Conservation (phyloP, 208 protist genomes). For the Entamoeba invadens region DNA sequence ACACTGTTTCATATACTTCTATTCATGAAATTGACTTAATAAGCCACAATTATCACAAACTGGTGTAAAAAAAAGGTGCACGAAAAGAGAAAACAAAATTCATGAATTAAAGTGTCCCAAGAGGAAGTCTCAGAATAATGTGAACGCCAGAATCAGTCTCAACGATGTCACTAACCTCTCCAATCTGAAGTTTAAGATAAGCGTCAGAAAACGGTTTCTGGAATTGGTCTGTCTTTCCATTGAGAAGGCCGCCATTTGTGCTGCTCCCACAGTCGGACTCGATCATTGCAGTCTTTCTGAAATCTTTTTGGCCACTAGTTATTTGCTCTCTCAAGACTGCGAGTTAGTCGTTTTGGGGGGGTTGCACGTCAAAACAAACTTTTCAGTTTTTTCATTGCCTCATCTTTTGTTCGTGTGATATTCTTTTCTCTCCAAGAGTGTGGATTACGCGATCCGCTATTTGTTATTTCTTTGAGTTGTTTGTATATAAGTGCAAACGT, state of each 20-base stretch:
- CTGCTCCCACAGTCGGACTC: conserved; percentile 32
- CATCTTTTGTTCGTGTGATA: conserved; percentile 18
- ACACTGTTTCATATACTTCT: too few species aligned
- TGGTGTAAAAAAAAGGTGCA: too few species aligned
- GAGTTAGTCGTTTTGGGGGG: neutral
- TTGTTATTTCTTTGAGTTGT: too few species aligned
- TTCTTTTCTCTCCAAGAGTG: conserved; percentile 5
- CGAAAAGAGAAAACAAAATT: too few species aligned
- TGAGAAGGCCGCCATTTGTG: conserved; percentile 27
- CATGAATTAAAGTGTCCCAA: neutral
- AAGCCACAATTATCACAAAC: too few species aligned
- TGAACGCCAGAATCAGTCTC: conserved; percentile 44
- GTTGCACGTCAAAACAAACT: neutral
- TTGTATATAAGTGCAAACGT: too few species aligned
- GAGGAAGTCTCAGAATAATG: conserved; percentile 31
- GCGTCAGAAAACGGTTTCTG: conserved; percentile 43
- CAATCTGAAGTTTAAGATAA: conserved; percentile 28
- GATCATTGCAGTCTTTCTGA: conserved; percentile 22
- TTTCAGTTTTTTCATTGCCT: conserved; percentile 14
- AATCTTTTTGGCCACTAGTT: neutral
- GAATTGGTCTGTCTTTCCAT: conserved; percentile 38
- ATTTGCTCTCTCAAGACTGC: conserved; percentile 6
- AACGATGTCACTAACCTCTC: conserved; percentile 33
- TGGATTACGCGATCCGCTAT: neutral
- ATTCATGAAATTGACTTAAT: too few species aligned